phyloP scores from a whole-genome alignment of 2,329 filamentous ascomycete genomes.

The Colletotrichum godetiae region DNA sequence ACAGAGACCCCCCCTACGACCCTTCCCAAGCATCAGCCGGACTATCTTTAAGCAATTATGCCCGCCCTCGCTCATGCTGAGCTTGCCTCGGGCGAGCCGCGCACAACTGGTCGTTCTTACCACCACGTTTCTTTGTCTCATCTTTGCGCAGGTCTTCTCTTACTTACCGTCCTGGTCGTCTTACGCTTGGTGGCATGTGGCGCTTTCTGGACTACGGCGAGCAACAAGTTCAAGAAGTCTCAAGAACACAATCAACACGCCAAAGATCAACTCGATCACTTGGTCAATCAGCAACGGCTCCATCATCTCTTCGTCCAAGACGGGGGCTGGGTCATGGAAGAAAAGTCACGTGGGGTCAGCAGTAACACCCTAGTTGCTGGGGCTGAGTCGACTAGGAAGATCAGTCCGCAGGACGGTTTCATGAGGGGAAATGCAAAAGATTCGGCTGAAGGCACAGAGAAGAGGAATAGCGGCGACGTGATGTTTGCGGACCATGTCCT shows the following conservation, averaged over 20 bases:
- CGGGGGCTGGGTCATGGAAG: conserved; percentile 35
- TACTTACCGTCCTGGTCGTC: conserved; percentile 50
- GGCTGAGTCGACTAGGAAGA: background rate
- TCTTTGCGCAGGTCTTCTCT: conserved; percentile 43
- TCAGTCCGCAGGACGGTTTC: conserved; percentile 19
- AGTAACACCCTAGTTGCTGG: conserved; percentile 35
- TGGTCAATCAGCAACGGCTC: conserved; percentile 33
- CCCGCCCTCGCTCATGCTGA: conserved; percentile 46
- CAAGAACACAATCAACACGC: background rate
- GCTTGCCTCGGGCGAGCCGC: conserved; percentile 42
- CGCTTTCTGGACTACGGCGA: background rate
- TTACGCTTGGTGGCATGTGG: conserved; percentile 29
- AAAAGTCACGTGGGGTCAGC: conserved; percentile 47
- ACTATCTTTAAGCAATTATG: conserved; percentile 48
- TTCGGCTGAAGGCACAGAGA: background rate
- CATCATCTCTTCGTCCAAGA: conserved; percentile 29
- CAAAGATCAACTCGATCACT: background rate
- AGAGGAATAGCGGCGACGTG: background rate
- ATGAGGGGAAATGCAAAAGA: conserved; percentile 7
- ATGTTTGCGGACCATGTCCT: background rate
- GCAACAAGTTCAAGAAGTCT: background rate
- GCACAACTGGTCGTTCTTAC: conserved; percentile 14
- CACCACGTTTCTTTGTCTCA: conserved; percentile 34
- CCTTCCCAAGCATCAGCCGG: conserved; percentile 40
- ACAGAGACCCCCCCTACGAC: conserved; percentile 24